Evolutionary conservation across 805 yeast species (phyloP).

Genomic region (Barnettozyma californica): DNA sequence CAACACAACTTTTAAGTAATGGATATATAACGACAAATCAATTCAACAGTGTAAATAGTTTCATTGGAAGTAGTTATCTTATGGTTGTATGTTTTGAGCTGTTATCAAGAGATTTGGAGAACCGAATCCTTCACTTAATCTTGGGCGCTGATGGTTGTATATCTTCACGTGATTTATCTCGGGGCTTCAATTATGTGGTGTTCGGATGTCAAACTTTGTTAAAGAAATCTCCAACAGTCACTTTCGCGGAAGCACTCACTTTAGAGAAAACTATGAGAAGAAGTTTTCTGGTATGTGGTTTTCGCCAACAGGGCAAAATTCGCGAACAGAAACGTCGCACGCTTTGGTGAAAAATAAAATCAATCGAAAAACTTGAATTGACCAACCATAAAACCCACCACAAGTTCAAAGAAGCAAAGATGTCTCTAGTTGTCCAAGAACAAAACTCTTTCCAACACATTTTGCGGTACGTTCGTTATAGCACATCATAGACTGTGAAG

Average conservation of each 20-base stretch:
- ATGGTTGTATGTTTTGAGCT: too few relatives aligned
- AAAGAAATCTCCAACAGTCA: not conserved
- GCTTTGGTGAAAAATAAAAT: conserved; percentile 9
- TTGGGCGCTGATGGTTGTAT: not conserved
- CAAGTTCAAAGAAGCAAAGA: conserved; percentile 26
- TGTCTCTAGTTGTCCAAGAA: conserved; percentile 98
- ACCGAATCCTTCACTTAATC: too few relatives aligned
- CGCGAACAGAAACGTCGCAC: not conserved
- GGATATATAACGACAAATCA: not conserved
- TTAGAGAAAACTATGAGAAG: too few relatives aligned
- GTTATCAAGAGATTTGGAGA: too few relatives aligned
- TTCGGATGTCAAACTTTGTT: not conserved
- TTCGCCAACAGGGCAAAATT: not conserved
- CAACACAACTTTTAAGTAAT: conserved; percentile 1
- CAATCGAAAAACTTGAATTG: conserved; percentile 14
- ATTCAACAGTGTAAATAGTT: conserved; percentile 1
- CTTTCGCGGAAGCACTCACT: not conserved
- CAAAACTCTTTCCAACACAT: conserved; percentile 99
- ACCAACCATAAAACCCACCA: conserved; percentile 1
- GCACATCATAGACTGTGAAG: not conserved
- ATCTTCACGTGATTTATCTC: not conserved
- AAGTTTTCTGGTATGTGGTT: not conserved
- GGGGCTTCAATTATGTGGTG: not conserved
- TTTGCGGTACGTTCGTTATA: conserved; percentile 77
- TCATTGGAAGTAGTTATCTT: not conserved